Base-by-base conservation (phyloP, 495 filamentous ascomycete species). In the Penicillium cataractarum region DNA sequence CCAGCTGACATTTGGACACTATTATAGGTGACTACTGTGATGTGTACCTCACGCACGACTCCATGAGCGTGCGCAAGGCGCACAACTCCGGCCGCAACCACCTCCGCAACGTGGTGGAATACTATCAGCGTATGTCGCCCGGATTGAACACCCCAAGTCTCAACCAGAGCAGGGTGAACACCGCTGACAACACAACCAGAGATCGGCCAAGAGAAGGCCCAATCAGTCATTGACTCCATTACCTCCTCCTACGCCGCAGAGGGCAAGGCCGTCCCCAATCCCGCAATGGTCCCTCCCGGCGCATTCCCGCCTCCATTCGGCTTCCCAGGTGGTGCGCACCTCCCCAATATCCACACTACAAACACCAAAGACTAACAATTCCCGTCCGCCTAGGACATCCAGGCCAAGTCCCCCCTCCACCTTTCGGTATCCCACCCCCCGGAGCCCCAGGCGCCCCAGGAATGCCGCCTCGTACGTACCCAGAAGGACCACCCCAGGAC, bases 41-140 rank as follows among this genome's bases (percentile, higher is more conserved):
- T 89, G 96, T 99, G 76, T 99, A 99, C 84, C 90, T 99, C 66
- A 99, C 96, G 60, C 95, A 99, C 84, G 96, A 99, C 87, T 96
- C 92, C 15, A 99, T 98, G 93, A 96, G 92, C 80, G 95, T 99
- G 71, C 92, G 95, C 71, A 97, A 97, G 80, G 95, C 95, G 17
- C 95, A 99, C 78, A 99, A 99, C 82, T 90, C 86, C 69, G 95
- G 95, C 61, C 86, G 94, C 50, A 99, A 99, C 78, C 95, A 99
- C 71, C 82, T 98, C 52, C 90, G 96, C 63, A 99, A 99, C 75
- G 95, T 99, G 13, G 86, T 97, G 67, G 93, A 97, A 64, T 99
- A 99, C 80, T 99, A 99, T 78, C 93, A 97, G 80, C 92, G 92
- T 95, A 83, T 52, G 82, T 71, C 44, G 58, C 26, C n/a, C 35